phyloP scores from a whole-genome alignment of 139 green algal genomes.

The Haematococcus sp. region DNA sequence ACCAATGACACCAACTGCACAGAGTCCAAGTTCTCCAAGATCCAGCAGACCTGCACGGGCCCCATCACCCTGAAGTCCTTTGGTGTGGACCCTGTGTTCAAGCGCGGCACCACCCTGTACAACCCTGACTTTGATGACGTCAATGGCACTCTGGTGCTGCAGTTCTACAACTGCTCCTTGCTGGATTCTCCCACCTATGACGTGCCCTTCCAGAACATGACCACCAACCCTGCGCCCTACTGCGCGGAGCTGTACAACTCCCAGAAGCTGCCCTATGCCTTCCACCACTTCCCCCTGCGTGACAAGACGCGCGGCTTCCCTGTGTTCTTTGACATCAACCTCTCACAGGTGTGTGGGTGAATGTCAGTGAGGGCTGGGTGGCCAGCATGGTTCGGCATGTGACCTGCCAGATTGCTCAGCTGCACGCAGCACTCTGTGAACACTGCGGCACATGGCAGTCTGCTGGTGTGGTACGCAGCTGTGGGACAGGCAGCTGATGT shows the following conservation, averaged over 20 bases:
- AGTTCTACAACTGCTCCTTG: slow-evolving; percentile 74
- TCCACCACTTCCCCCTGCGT: slow-evolving; percentile 53
- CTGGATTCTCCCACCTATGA: slow-evolving; percentile 46
- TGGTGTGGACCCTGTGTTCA: slow-evolving; percentile 82
- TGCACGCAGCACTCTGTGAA: no score
- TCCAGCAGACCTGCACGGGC: slow-evolving; percentile 62
- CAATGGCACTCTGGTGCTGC: slow-evolving; percentile 16
- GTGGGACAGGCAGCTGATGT: neutral
- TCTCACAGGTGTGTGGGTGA: no score
- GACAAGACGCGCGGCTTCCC: slow-evolving; percentile 61
- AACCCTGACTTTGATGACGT: slow-evolving; percentile 64
- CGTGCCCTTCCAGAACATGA: slow-evolving; percentile 31
- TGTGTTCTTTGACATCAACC: slow-evolving; percentile 80
- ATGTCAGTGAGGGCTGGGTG: no score
- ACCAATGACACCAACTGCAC: slow-evolving; percentile 56
- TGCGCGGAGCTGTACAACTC: slow-evolving; percentile 79
- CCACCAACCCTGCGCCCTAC: slow-evolving; percentile 57
- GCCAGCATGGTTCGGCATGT: no score
- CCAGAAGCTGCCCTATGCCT: slow-evolving; percentile 67
- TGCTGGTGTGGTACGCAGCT: no score
- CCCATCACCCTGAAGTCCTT: slow-evolving; percentile 35
- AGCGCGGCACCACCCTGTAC: slow-evolving; percentile 65
- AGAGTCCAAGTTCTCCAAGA: slow-evolving; percentile 62
- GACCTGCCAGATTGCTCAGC: no score
- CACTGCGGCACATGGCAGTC: no score